These are phyloP conservation scores for Yamadazyma scolyti DNA, from an alignment of 805 yeast species.

Conservation along the genomic window DNA sequence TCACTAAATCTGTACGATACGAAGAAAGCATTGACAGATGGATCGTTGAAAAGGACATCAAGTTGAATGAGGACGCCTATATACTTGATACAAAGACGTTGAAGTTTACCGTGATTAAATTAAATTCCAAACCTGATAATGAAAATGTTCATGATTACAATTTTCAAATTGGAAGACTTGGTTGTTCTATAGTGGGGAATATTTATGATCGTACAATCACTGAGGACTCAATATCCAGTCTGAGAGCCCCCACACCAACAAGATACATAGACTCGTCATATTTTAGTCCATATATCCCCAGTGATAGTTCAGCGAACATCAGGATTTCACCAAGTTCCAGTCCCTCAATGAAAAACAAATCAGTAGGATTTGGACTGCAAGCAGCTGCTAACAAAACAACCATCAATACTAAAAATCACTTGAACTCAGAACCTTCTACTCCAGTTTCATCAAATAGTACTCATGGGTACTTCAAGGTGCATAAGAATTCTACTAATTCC, in stretches of 20 bases:
- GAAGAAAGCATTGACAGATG: constrained; percentile 24
- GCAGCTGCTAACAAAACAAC: constrained; percentile 5
- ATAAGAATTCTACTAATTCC: constrained; percentile 6
- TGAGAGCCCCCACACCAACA: constrained; percentile 7
- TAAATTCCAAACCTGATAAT: constrained; percentile 15
- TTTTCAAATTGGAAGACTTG: constrained; percentile 26
- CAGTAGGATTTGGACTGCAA: constrained; percentile 2
- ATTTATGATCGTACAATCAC: constrained; percentile 10
- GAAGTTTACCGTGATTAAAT: constrained; percentile 43
- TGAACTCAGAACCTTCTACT: constrained; percentile 10
- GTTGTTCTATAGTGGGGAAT: constrained; percentile 27
- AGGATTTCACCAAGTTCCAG: constrained; percentile 4
- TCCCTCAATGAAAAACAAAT: constrained; percentile 3
- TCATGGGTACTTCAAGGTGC: constrained; percentile 4
- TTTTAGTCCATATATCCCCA: constrained; percentile 12
- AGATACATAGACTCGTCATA: constrained; percentile 8
- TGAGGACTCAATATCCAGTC: constrained; percentile 8
- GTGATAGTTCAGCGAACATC: constrained; percentile 1
- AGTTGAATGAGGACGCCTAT: constrained; percentile 52
- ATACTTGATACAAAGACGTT: constrained; percentile 52
- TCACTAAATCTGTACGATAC: constrained; percentile 19
- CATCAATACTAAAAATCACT: constrained; percentile 7
- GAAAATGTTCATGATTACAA: constrained; percentile 6
- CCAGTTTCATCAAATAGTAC: constrained; percentile 7
- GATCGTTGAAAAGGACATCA: constrained; percentile 40